Conservation (phyloP, 2,329 filamentous ascomycete genomes). For the Epichloe brachyelytri region DNA sequence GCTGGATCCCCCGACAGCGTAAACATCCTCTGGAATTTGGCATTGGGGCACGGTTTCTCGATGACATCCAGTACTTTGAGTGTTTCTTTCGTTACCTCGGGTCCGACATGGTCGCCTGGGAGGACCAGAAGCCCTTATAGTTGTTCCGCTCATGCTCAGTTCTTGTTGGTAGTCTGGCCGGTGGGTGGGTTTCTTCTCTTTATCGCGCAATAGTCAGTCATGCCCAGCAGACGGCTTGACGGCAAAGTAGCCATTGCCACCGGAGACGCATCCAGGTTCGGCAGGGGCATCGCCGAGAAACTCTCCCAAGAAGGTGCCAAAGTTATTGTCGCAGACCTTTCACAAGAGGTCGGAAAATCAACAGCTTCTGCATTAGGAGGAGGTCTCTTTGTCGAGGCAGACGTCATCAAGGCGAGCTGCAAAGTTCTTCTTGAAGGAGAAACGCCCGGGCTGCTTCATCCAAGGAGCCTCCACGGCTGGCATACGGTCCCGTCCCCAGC, state of each 20-base stretch:
- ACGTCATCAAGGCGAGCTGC: constrained; percentile 41
- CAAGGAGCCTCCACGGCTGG: constrained; percentile 54
- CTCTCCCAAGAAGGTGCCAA: constrained; percentile 47
- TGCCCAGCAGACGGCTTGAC: constrained; percentile 21
- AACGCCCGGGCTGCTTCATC: constrained; percentile 47
- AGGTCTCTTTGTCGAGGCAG: constrained; percentile 27
- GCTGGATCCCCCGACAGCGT: constrained; percentile 17
- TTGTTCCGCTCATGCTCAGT: constrained; percentile 4
- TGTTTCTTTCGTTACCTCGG: constrained; percentile 32
- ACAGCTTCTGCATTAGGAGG: constrained; percentile 30
- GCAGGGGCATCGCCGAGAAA: constrained; percentile 45
- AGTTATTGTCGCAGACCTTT: constrained; percentile 51
- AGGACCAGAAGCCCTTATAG: constrained; percentile 27
- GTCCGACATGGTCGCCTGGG: constrained; percentile 33
- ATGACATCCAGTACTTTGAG: constrained; percentile 32
- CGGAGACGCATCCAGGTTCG: constrained; percentile 51
- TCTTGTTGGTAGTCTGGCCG: too few relatives aligned
- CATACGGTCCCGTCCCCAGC: constrained; percentile 42
- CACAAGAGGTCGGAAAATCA: constrained; percentile 34
- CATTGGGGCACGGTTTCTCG: constrained; percentile 16
- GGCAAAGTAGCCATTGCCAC: constrained; percentile 31
- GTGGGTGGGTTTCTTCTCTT: too few relatives aligned
- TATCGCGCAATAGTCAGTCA: not conserved
- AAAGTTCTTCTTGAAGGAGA: constrained; percentile 42
- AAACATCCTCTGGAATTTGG: constrained; percentile 17